Evolutionary conservation across 768 basidiomycete genomes (phyloP).

Genomic region (Russula vinacea): DNA sequence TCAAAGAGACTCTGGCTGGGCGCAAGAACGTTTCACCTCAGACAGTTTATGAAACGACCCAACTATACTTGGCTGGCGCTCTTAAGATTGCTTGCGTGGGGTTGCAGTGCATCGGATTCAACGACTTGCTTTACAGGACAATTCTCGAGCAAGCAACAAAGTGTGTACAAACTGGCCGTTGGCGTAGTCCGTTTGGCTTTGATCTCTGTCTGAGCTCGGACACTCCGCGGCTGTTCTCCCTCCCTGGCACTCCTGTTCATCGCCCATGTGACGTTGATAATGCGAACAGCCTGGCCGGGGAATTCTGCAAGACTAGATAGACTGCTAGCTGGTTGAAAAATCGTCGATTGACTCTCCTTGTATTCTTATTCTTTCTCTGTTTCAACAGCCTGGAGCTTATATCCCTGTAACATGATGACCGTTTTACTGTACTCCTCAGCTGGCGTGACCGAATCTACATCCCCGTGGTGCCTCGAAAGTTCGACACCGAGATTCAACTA

Average conservation of each 20-base stretch:
- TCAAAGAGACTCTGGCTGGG: slow-evolving; percentile 67
- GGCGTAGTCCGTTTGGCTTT: slow-evolving; percentile 33
- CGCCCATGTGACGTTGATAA: slow-evolving; percentile 5
- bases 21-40: slow-evolving; percentile 78
- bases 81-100: slow-evolving; percentile 71
- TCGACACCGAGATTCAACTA: too few relatives aligned
- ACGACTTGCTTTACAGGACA: slow-evolving; percentile 57
- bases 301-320: slow-evolving; percentile 21
- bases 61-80: slow-evolving; percentile 70
- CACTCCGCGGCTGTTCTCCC: slow-evolving; percentile 26
- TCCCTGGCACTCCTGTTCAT: slow-evolving; percentile 20
- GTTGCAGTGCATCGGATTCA: slow-evolving; percentile 76
- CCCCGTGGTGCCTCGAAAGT: neutral
- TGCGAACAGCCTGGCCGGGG: neutral
- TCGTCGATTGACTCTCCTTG: neutral
- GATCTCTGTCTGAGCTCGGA: slow-evolving; percentile 21
- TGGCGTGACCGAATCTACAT: slow-evolving; percentile 8
- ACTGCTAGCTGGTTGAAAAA: neutral
- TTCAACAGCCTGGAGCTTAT: slow-evolving; percentile 1
- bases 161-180: slow-evolving; percentile 38
- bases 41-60: slow-evolving; percentile 68
- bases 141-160: slow-evolving; percentile 61
- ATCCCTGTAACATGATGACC: neutral
- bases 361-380: slow-evolving; percentile 2
- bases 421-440: slow-evolving; percentile 9